These are phyloP conservation scores for Pythium rhizo-oryzae DNA, from an alignment of 352 stramenopile genomes.

Conservation along the genomic window DNA sequence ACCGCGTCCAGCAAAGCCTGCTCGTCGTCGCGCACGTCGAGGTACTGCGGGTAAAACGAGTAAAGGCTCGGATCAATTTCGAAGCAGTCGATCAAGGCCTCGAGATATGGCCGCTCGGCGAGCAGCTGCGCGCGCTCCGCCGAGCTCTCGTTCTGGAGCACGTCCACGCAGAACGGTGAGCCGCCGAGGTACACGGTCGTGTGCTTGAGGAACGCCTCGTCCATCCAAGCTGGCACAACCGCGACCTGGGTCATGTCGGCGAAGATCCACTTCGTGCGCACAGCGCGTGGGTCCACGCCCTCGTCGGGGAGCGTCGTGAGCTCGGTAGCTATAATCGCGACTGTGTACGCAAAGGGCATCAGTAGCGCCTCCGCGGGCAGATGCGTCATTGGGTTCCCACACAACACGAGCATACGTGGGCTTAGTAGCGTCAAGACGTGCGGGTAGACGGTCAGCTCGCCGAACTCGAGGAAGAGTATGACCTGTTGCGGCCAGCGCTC, in stretches of 20 bases:
- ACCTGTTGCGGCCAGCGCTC: constrained; percentile 11
- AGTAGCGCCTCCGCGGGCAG: constrained; percentile 4
- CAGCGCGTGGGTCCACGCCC: background rate
- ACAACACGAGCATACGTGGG: constrained; percentile 14
- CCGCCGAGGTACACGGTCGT: constrained; percentile 12
- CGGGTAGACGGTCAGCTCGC: constrained; percentile 4
- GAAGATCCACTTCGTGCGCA: constrained; percentile 8
- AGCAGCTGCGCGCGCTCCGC: background rate
- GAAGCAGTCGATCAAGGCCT: constrained; percentile 1
- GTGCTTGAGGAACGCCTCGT: constrained; percentile 9
- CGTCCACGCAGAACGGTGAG: constrained; percentile 16
- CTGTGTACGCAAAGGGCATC: constrained; percentile 1
- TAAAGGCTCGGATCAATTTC: background rate
- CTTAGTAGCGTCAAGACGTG: constrained; percentile 1
- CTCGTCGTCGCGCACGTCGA: background rate
- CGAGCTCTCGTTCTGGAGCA: constrained; percentile 12
- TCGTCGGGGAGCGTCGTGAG: constrained; percentile 6
- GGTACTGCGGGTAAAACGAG: constrained; percentile 1
- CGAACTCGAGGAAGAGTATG: constrained; percentile 12
- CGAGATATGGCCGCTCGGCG: background rate
- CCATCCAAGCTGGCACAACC: constrained; percentile 20
- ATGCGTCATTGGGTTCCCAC: constrained; percentile 8
- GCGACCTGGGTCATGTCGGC: constrained; percentile 12
- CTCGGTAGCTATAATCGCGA: constrained; percentile 11
- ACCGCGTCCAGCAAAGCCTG: background rate